phyloP scores from a whole-genome alignment of 768 basidiomycete genomes.

The Pisolithus microcarpus region DNA sequence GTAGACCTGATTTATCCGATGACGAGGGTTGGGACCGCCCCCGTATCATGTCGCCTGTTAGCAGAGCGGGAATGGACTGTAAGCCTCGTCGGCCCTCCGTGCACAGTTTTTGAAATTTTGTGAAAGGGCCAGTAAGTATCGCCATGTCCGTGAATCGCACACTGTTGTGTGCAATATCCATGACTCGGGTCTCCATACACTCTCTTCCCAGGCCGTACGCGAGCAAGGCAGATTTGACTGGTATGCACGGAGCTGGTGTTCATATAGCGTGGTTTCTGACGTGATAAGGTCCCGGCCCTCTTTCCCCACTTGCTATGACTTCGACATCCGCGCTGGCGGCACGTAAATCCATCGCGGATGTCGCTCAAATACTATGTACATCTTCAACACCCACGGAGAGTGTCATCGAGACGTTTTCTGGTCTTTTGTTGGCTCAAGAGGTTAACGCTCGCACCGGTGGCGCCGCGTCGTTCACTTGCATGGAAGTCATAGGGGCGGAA shows the following conservation, averaged over 20 bases:
- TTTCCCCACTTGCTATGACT: conserved; percentile 15
- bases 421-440: conserved; percentile 42
- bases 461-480: conserved; percentile 31
- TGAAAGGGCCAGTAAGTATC: conserved; percentile 51
- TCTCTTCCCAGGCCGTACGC: conserved; percentile 33
- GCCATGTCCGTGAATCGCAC: conserved; percentile 52
- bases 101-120: conserved; percentile 1
- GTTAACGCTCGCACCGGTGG: conserved; percentile 31
- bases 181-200: conserved; percentile 38
- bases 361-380: conserved; percentile 48
- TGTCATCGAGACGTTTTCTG: conserved; percentile 41
- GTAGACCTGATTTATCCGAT: conserved; percentile 48
- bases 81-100: conserved; percentile 14
- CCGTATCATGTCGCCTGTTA: conserved; percentile 37
- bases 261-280: background rate
- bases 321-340: conserved; percentile 41
- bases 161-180: conserved; percentile 48
- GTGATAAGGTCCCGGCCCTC: conserved; percentile 26
- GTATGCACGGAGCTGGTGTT: conserved; percentile 7
- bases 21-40: conserved; percentile 45
- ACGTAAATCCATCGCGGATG: conserved; percentile 47
- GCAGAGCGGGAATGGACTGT: conserved; percentile 46
- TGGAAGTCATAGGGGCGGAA: conserved; percentile 46
- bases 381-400: conserved; percentile 34
- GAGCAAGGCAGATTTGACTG: conserved; percentile 8